Evolutionary conservation across 2,329 filamentous ascomycete species (phyloP), one percentile per base, ranked within the genome.

Genomic region (Teratosphaeria destructans): DNA sequence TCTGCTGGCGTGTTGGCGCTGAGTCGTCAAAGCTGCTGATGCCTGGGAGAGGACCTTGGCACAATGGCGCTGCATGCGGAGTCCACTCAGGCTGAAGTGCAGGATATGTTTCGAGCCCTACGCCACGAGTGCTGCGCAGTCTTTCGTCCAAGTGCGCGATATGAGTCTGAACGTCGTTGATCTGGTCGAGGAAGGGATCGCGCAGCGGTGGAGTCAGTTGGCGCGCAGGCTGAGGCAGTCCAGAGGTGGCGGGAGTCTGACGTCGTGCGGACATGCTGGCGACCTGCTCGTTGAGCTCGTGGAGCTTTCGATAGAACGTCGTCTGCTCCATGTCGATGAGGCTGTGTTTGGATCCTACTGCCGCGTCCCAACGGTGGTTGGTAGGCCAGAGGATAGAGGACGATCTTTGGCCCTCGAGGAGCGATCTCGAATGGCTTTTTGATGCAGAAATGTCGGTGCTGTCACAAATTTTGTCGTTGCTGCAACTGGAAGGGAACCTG

Each of bases 281-380:
- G 52, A 69, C 60, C 12, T 62, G 64, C n/a, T 61, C 52, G 37
- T 68, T 68, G 35, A 68, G 63, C 52, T 60, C 52, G 16, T 61
- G 55, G n/a, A 70, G 62, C 61, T 68, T 63, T 23, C 54, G 60
- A 29, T 65, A 62, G 58, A 68, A 69, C 12, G 62, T 63, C n/a
- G 27, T 54, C 47, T 67, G 62, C 61, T 68, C 65, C 67, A 69
- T 69, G 56, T 27, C 19, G 56, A 12, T 10, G 27, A 26, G 29
- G 39, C 43, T 23, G 29, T n/a, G 12, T 39, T 14, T 5, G 54
- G 16, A 35, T 23, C 52, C 26, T 54, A 8, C 16, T 19, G n/a
- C n/a, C 16, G n/a, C 10, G 43, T 23, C 1, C 19, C 19, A 10
- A 11, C n/a, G 1, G 43, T 49, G 37, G 16, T 49, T 3, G 19